Evolutionary conservation across 2,329 filamentous ascomycete species (phyloP).

Genomic region (Xylariaceae sp.): DNA sequence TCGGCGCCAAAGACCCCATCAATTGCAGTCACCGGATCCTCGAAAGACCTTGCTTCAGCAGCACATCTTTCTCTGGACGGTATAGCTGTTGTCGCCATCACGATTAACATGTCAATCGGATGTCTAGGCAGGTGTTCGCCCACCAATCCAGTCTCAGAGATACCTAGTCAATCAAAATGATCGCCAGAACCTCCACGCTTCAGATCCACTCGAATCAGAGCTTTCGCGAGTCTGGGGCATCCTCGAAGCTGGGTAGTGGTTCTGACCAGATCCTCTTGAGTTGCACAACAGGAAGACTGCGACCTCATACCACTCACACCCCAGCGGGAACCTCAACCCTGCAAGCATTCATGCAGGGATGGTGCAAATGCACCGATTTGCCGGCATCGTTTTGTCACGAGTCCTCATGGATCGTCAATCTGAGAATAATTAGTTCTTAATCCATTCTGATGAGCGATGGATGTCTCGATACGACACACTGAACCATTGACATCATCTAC

Average conservation of each 20-base stretch:
- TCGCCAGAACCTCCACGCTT: background rate
- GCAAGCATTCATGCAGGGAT: constrained; percentile 14
- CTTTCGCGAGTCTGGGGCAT: background rate
- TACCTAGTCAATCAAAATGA: background rate
- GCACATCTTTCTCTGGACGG: background rate
- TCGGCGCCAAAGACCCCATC: background rate
- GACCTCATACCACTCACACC: background rate
- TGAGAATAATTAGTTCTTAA: no score
- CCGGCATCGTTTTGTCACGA: background rate
- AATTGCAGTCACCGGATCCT: background rate
- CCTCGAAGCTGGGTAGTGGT: constrained; percentile 4
- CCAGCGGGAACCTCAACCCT: constrained; percentile 5
- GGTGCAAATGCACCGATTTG: constrained; percentile 8
- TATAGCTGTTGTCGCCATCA: background rate
- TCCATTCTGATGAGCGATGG: background rate
- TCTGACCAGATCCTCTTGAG: constrained; percentile 9
- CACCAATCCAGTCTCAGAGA: background rate
- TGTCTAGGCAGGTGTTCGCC: background rate
- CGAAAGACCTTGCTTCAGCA: background rate
- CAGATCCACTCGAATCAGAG: background rate
- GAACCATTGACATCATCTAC: no score
- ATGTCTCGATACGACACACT: no score
- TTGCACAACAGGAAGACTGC: constrained; percentile 5
- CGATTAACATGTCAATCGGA: background rate
- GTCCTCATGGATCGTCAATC: background rate